A percentile compares a stretch with the other conserved stretches of the same genome.
Evolutionary conservation across 179 eudicot genomes (phyloP).

Genomic region (Vitellaria paradoxa): DNA sequence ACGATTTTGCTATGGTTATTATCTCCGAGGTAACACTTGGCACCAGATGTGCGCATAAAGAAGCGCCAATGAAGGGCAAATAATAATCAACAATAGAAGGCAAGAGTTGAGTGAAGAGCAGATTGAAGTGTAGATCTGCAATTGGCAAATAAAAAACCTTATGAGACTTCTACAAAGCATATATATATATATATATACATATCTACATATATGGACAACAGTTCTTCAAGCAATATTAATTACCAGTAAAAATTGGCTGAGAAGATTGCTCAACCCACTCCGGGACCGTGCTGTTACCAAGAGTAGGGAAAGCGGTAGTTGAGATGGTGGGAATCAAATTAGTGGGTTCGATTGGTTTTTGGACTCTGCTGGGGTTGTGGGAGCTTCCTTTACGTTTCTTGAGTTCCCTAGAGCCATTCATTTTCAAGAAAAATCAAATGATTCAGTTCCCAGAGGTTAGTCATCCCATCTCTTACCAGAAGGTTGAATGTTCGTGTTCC

Average conservation of each 20-base stretch:
- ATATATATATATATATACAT: no score
- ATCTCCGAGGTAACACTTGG: no score
- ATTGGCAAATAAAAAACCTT: neutral
- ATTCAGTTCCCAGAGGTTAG: slow-evolving; percentile 10
- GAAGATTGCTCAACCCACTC: slow-evolving; percentile 12
- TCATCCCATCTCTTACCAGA: neutral
- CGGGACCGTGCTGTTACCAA: slow-evolving; percentile 19
- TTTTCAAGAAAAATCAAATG: neutral
- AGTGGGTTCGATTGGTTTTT: slow-evolving; percentile 16
- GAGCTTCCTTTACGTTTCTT: slow-evolving; percentile 7
- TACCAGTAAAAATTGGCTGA: slow-evolving; percentile 38
- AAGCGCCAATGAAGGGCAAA: no score
- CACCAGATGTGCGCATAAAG: no score
- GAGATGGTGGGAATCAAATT: slow-evolving; percentile 19
- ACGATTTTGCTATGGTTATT: no score
- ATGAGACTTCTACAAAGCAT: neutral
- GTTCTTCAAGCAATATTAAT: neutral
- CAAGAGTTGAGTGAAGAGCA: no score
- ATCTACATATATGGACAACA: no score
- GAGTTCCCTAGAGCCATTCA: neutral
- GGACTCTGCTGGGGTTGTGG: slow-evolving; percentile 4
- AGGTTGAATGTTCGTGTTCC: neutral
- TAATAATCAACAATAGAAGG: no score
- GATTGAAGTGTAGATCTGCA: slow-evolving; percentile 55
- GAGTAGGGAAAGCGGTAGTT: slow-evolving; percentile 19